Conservation (phyloP, 1,284 basidiomycete genomes). For the Leccinum subspadiceum region DNA sequence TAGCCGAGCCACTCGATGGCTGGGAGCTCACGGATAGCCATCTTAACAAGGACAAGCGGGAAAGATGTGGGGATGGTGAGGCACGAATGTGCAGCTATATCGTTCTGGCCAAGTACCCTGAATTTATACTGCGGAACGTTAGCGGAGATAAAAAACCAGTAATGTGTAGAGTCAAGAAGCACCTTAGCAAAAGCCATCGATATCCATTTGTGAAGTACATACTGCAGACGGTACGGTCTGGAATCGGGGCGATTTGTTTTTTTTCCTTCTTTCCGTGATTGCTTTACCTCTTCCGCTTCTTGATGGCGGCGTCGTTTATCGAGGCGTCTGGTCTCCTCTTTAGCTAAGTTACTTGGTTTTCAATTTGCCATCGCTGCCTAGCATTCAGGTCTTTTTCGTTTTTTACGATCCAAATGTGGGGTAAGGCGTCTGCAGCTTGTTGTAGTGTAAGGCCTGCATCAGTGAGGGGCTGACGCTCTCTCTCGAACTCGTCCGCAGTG, state of each 20-base stretch:
- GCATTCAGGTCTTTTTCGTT: neutral
- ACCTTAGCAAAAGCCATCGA: neutral
- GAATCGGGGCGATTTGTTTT: too few species aligned
- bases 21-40: neutral
- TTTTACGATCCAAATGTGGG: too few species aligned
- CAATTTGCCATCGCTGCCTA: neutral
- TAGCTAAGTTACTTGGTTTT: too few species aligned
- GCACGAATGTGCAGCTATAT: neutral
- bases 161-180: neutral
- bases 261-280: neutral
- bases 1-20: neutral
- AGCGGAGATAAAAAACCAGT: neutral
- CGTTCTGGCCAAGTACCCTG: neutral
- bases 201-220: neutral
- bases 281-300: neutral
- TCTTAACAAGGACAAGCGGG: neutral
- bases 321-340: neutral
- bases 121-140: neutral
- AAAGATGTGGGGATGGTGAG: neutral
- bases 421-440: too few species aligned
- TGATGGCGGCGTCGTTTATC: neutral
- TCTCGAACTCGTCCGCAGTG: neutral
- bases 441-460: too few species aligned
- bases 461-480: neutral
- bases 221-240: neutral